A percentile compares a stretch with the other conserved stretches of the same genome.
Evolutionary conservation across 345 rosid species (phyloP).

Genomic region (Salix caprea): DNA sequence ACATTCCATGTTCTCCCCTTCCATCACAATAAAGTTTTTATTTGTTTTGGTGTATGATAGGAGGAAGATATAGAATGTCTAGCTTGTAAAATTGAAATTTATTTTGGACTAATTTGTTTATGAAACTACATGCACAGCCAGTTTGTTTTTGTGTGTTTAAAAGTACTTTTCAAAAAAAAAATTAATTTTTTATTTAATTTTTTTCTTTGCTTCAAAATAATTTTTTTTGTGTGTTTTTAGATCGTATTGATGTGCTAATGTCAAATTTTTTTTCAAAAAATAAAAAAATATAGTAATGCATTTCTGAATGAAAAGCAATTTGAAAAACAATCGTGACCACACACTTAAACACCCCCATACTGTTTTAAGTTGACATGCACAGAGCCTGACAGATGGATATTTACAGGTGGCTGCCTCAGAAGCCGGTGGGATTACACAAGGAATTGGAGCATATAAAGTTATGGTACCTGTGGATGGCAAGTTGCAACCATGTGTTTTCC

Average conservation of each 20-base stretch:
- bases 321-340: no score
- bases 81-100: neutral
- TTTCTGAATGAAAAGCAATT: no score
- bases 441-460: slow-evolving; percentile 93
- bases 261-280: no score
- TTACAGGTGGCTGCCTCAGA: slow-evolving; percentile 89
- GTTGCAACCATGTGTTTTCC: slow-evolving; percentile 79
- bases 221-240: no score
- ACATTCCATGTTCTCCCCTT: neutral
- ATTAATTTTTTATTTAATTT: no score
- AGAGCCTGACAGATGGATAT: slow-evolving; percentile 23
- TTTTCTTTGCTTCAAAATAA: no score
- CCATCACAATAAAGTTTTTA: neutral
- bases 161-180: no score
- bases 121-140: neutral
- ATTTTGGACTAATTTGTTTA: slow-evolving; percentile 4
- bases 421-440: slow-evolving; percentile 99
- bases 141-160: no score
- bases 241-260: no score
- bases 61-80: neutral
- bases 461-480: slow-evolving; percentile 77
- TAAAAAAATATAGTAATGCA: no score
- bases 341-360: neutral
- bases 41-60: neutral
- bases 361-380: slow-evolving; percentile 4